Conservation (phyloP, 129 eudicot genomes). For the Pulicaria dysenterica region DNA sequence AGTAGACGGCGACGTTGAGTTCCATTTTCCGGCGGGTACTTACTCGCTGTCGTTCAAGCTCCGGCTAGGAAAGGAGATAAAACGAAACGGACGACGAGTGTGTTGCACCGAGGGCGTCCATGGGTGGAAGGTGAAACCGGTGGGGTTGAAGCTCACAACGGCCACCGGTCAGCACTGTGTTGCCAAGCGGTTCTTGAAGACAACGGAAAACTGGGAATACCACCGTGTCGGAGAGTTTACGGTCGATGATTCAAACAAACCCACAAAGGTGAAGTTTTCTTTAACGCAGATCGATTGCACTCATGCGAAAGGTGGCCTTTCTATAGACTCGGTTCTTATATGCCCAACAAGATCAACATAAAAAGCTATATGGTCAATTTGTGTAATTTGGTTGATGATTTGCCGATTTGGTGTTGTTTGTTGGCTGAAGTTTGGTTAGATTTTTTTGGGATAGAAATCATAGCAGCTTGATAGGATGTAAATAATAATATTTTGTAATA, state of each 20-base stretch:
- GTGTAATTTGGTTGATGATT: too few relatives aligned
- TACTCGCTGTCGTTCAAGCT: slow-evolving; percentile 55
- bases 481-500: too few relatives aligned
- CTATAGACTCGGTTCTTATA: slow-evolving; percentile 69
- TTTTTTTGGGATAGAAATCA: too few relatives aligned
- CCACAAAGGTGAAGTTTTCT: slow-evolving; percentile 61
- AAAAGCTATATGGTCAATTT: too few relatives aligned
- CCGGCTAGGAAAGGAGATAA: slow-evolving; percentile 52
- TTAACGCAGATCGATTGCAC: slow-evolving; percentile 87
- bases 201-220: slow-evolving; percentile 59
- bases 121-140: slow-evolving; percentile 70
- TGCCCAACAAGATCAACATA: too few relatives aligned
- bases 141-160: slow-evolving; percentile 58
- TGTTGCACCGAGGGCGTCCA: slow-evolving; percentile 48
- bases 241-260: slow-evolving; percentile 43
- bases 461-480: too few relatives aligned
- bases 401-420: too few relatives aligned
- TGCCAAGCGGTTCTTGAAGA: slow-evolving; percentile 47
- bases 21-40: slow-evolving; percentile 53
- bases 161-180: slow-evolving; percentile 56
- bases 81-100: slow-evolving; percentile 45
- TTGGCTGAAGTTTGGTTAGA: too few relatives aligned
- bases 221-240: slow-evolving; percentile 76
- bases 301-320: slow-evolving; percentile 81
- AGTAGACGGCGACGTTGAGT: slow-evolving; percentile 59